Evolutionary conservation across 2,329 filamentous ascomycete genomes (phyloP), one percentile per base, ranked within the genome.

Genomic region (Orbilia ellipsospora): DNA sequence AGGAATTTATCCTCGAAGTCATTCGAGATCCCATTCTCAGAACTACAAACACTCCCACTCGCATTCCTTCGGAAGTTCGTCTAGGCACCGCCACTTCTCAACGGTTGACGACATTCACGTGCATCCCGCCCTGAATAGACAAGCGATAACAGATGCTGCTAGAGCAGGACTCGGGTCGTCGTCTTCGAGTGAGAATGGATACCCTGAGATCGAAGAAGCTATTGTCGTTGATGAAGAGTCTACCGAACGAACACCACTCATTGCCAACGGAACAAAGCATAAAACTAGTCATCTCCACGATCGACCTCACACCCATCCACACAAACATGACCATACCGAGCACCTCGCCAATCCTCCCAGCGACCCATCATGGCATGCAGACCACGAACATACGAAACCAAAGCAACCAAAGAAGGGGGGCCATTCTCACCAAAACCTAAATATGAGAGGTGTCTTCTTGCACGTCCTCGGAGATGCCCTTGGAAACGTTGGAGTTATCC

Each of bases 131-230:
- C 94, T 90, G 77, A 93, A 98, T 85, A 87, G 95, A 78, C 92
- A 96, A 81, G 93, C 94, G 67, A 97, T 99, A 79, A 96, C 98
- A 78, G 90, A 90, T 44, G 92, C 92, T n/a, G 90, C 89, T 73
- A 87, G 88, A 60, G 84, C 89, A 54, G 88, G 88, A 45, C 84
- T 85, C 2, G 86, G 85, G 4, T 82, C 85, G 16, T 84, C 78
- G n/a, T 83, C 85, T 0, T 86, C 86, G 15, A 85, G 88, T 2
- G 87, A 87, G 26, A 84, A 86, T 60, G 88, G 88, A 31, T 87
- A 85, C 70, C 86, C 86, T 36, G 83, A 82, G 10, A 87, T 87
- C 15, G 85, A 86, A 5, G 83, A 84, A 15, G 84, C 85, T 74
- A 82, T 59, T n/a, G 55, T 68, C 36, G 36, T 80, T 57, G 82